phyloP scores from a whole-genome alignment of 2,329 filamentous ascomycete species.

The Coniochaeta sp. region DNA sequence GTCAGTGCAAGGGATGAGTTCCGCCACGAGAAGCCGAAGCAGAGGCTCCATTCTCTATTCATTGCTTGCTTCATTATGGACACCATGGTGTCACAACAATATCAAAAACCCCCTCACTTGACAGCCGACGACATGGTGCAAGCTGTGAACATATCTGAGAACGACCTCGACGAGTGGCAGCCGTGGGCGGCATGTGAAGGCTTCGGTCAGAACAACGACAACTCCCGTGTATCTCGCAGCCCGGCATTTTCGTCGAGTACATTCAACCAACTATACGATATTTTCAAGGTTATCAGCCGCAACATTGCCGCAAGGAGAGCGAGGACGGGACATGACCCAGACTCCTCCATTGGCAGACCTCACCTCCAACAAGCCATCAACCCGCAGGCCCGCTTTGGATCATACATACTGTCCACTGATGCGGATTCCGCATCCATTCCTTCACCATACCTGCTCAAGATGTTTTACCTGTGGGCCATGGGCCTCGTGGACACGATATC shows the following conservation, averaged over 20 bases:
- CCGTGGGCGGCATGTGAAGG: slow-evolving; percentile 53
- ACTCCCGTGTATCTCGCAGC: slow-evolving; percentile 17
- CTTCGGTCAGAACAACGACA: slow-evolving; percentile 20
- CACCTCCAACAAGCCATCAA: slow-evolving; percentile 14
- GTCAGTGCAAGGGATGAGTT: background rate
- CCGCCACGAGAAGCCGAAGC: slow-evolving; percentile 4
- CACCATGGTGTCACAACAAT: slow-evolving; percentile 44
- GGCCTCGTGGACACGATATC: slow-evolving; percentile 11
- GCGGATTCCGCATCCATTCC: slow-evolving; percentile 14
- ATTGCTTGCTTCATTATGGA: slow-evolving; percentile 59
- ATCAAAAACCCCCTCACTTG: slow-evolving; percentile 44
- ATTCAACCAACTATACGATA: slow-evolving; percentile 33
- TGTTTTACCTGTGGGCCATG: slow-evolving; percentile 18
- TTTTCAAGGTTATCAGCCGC: slow-evolving; percentile 27
- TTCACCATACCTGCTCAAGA: slow-evolving; percentile 17
- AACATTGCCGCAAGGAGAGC: slow-evolving; percentile 6
- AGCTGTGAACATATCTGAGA: slow-evolving; percentile 46
- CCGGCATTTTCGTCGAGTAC: slow-evolving; percentile 30
- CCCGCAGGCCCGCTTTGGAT: slow-evolving; percentile 14
- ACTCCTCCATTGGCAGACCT: slow-evolving; percentile 3
- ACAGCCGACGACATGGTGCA: slow-evolving; percentile 37
- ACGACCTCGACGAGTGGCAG: slow-evolving; percentile 68
- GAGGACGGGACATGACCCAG: slow-evolving; percentile 8
- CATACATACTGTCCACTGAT: slow-evolving; percentile 12
- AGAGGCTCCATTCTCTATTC: slow-evolving; percentile 15